These are phyloP conservation scores for Geotrichum klebahnii DNA, from an alignment of 1,139 yeast species.

Conservation along the genomic window DNA sequence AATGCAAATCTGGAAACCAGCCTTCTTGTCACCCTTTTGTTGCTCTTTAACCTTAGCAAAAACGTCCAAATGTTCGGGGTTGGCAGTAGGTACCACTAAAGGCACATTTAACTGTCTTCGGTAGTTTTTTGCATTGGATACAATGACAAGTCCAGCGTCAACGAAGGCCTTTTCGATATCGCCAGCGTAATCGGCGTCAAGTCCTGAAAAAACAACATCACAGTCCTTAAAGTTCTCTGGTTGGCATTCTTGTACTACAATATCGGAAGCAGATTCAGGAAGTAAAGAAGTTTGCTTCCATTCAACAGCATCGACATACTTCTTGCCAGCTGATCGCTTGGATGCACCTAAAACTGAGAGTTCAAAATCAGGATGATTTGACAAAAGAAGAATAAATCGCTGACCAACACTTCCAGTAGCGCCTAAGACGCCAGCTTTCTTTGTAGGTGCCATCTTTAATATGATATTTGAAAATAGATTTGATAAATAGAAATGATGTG, in stretches of 20 bases:
- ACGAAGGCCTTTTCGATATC: slow-evolving; percentile 78
- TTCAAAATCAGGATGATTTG: slow-evolving; percentile 87
- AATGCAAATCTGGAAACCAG: slow-evolving; percentile 88
- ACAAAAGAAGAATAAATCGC: slow-evolving; percentile 78
- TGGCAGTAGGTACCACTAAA: slow-evolving; percentile 88
- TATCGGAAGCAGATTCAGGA: slow-evolving; percentile 61
- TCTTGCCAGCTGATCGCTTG: slow-evolving; percentile 86
- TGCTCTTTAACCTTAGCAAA: slow-evolving; percentile 53
- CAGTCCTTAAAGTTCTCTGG: slow-evolving; percentile 76
- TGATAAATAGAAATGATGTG: background rate
- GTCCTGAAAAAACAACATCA: slow-evolving; percentile 91
- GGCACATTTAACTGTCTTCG: slow-evolving; percentile 88
- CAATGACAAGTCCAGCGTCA: slow-evolving; percentile 74
- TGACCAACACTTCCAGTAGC: slow-evolving; percentile 99
- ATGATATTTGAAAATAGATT: background rate
- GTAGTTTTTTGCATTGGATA: slow-evolving; percentile 94
- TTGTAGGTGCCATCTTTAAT: slow-evolving; percentile 20
- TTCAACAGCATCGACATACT: slow-evolving; percentile 75
- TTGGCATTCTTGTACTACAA: slow-evolving; percentile 73
- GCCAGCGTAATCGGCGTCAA: slow-evolving; percentile 92
- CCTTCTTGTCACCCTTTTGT: slow-evolving; percentile 41
- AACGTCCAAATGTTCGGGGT: slow-evolving; percentile 85
- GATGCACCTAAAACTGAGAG: slow-evolving; percentile 88
- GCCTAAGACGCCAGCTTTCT: slow-evolving; percentile 74
- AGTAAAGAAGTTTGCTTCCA: slow-evolving; percentile 92